Base-by-base conservation (phyloP, 805 yeast species). In the Candida bentonensis region DNA sequence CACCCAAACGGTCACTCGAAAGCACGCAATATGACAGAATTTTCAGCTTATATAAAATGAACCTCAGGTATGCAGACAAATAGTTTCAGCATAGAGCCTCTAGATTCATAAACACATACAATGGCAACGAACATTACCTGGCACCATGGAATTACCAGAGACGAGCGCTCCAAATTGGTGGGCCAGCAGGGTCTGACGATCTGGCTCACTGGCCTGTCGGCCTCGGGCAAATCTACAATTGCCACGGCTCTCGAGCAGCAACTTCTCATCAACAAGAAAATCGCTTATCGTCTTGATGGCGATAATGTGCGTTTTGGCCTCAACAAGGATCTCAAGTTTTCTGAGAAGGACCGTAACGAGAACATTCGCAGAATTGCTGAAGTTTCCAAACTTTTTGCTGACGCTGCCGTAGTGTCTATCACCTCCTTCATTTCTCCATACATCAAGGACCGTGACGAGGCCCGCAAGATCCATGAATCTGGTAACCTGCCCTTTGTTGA, bases 121-220 rank as follows among this genome's bases (percentile, higher is more conserved):
- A 89, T 89, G 96, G 92, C 96, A 52, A 80, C 95, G 36, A 89
- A 89, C 61, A 86, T 89, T 63, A 87, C 96, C 52, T 89, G 97
- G 96, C 96, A 89, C 67, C 78, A 76, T 53, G 89, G 92, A 58
- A 68, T 89, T 54, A 79, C 92, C 21, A 86, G 82, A 63, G 78
- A 70, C 20, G 95, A 89, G 66, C 82, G 97, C 57, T 65, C 74
- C 41, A 65, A 61, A 23, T 66, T 83, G 46, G 76, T 84, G 49
- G 78, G 79, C 47, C 96, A 88, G 67, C 70, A 73, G 42, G 97
- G 97, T 41, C 80, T 82, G 46, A 89, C 97, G 21, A 70, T 89
- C 40, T 89, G 97, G 97, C 72, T 89, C 54, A 89, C 97, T 13
- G 97, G 97, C 3, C 71, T 89, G 49, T 82, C 94, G 51, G 97